Conservation (phyloP, 2,329 filamentous ascomycete genomes). For the Teratosphaeria zuluensis region DNA sequence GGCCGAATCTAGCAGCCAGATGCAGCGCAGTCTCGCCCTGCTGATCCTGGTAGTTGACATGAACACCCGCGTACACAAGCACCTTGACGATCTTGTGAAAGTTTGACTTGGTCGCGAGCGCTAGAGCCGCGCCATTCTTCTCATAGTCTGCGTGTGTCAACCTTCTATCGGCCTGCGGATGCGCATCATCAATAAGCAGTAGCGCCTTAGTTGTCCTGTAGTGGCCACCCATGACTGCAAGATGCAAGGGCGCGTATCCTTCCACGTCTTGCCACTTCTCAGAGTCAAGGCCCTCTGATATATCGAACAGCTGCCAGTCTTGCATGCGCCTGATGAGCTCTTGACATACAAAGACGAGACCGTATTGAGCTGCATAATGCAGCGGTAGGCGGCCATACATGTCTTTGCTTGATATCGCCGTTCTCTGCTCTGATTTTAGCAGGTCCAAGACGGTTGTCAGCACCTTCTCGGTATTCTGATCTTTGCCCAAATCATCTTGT, state of each 20-base stretch:
- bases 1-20: slow-evolving; percentile 80
- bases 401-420: slow-evolving; percentile 60
- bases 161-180: slow-evolving; percentile 5
- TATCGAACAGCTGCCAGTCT: slow-evolving; percentile 77
- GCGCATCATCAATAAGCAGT: slow-evolving; percentile 51
- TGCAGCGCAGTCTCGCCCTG: slow-evolving; percentile 87
- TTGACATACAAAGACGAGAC: slow-evolving; percentile 82
- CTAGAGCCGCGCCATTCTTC: slow-evolving; percentile 78
- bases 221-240: slow-evolving; percentile 87
- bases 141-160: slow-evolving; percentile 58
- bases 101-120: slow-evolving; percentile 80
- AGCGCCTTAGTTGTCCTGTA: slow-evolving; percentile 73
- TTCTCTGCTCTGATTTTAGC: slow-evolving; percentile 57
- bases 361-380: slow-evolving; percentile 91
- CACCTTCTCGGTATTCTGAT: slow-evolving; percentile 68
- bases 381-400: slow-evolving; percentile 74
- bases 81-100: slow-evolving; percentile 76
- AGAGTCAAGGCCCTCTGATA: slow-evolving; percentile 77
- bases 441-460: slow-evolving; percentile 54
- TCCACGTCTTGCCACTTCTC: slow-evolving; percentile 85
- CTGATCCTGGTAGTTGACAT: slow-evolving; percentile 88
- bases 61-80: slow-evolving; percentile 78
- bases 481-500: slow-evolving; percentile 49
- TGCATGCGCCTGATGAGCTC: slow-evolving; percentile 83
- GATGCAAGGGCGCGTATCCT: slow-evolving; percentile 80